Base-by-base conservation (phyloP, 164 flowering plant species). In the Echeveria elegans region DNA sequence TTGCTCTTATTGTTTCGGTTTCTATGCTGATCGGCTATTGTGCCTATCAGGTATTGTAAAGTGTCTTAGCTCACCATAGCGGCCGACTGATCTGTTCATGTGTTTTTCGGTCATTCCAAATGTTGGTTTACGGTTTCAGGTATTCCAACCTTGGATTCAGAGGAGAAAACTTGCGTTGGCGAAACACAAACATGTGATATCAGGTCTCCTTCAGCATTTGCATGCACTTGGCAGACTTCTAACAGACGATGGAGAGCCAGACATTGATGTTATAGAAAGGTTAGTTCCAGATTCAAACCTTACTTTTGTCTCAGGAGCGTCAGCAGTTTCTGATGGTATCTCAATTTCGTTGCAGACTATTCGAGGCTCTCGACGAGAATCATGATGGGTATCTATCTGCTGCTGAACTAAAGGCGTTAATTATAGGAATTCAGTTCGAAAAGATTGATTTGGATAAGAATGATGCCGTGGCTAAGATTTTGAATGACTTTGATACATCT, bases 111-210 rank as follows among this genome's bases (percentile, higher is more conserved):
- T 14, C 2, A 16, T 8, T 34, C n/a, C 14, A 36, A 23, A 34
- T 37, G 43, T 40, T 15, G 5, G 3, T 28, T 56, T 26, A 28
- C 31, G 8, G 3, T 12, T 26, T 26, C 85, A 93, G 98, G 83
- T 90, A 16, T 78, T 83, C 68, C 90, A 86, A 76, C 96, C 97
- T 41, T 83, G 88, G 97, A 82, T 93, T 31, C 97, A 90, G 72
- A 80, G 70, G 73, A 80, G 98, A 63, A 74, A 75, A 59, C 69
- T 88, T 66, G 89, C 79, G 64, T 93, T 73, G 77, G 89, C 75
- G 24, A 86, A 82, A 81, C 88, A 82, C 70, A 91, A 82, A 75
- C 92, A 82, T 78, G 84, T 90, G 21, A 81, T 87, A 63, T 82
- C 90, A 37, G 93, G 89, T 70, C 66, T 94, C 37, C 71, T 94